These are phyloP conservation scores for Rubia balearica DNA, from an alignment of 305 asterid species.

Conservation along the genomic window DNA sequence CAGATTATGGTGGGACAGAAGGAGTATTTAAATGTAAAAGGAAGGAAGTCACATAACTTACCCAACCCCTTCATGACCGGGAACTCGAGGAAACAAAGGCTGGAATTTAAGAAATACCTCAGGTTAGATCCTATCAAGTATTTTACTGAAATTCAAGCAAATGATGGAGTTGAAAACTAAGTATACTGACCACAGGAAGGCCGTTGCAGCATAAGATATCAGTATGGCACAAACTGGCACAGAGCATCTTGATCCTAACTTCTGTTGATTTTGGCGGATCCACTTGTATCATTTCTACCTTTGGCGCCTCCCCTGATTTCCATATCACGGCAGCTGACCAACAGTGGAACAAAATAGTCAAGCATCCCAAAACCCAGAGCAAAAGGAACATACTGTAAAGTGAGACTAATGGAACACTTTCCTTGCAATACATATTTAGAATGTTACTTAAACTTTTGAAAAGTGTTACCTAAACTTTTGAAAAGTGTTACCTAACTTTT, in stretches of 20 bases:
- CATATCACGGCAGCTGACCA: conserved; percentile 39
- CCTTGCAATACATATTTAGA: no score
- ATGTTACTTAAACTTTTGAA: no score
- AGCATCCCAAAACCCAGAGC: no score
- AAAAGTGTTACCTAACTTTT: no score
- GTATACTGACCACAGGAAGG: conserved; percentile 41
- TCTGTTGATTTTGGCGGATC: conserved; percentile 48
- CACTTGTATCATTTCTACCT: conserved; percentile 42
- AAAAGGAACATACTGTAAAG: no score
- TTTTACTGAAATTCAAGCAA: no score
- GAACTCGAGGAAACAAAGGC: conserved; percentile 64
- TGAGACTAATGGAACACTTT: no score
- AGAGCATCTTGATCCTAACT: conserved; percentile 42
- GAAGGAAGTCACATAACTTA: conserved; percentile 14
- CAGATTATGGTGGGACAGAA: no score
- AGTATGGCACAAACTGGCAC: conserved; percentile 54
- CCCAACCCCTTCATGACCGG: conserved; percentile 88
- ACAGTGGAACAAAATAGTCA: no score
- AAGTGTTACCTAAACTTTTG: no score
- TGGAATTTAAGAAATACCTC: conserved; percentile 11
- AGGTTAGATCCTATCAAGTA: background rate
- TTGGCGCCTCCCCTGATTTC: conserved; percentile 35
- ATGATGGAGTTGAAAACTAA: background rate
- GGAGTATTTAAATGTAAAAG: background rate
- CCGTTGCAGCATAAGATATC: conserved; percentile 44